phyloP scores from a whole-genome alignment of 1,284 basidiomycete species.

The Leucoagaricus sp. region DNA sequence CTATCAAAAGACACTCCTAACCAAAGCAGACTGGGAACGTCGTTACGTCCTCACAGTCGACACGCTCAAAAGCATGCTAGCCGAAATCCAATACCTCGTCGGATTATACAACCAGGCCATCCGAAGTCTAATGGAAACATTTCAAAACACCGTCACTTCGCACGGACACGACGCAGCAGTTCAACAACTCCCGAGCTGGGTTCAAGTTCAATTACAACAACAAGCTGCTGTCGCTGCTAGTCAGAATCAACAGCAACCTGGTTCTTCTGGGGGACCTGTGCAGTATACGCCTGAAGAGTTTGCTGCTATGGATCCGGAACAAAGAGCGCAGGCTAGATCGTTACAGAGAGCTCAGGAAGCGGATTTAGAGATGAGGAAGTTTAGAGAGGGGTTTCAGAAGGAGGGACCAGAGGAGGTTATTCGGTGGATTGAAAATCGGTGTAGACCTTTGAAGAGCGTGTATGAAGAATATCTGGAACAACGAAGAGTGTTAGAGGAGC shows the following conservation, averaged over 20 bases:
- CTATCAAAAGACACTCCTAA: constrained; percentile 12
- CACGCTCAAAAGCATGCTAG: constrained; percentile 13
- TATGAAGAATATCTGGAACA: constrained; percentile 14
- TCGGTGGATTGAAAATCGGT: constrained; percentile 13
- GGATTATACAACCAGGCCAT: constrained; percentile 14
- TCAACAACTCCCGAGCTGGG: constrained; percentile 15
- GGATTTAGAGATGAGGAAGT: constrained; percentile 9
- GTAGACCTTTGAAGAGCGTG: constrained; percentile 8
- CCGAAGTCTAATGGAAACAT: constrained; percentile 11
- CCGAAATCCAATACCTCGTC: constrained; percentile 15
- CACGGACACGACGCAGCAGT: constrained; percentile 13
- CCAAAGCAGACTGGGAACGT: constrained; percentile 14
- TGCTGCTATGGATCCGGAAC: constrained; percentile 6
- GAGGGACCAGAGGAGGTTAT: constrained; percentile 13
- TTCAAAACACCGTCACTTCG: constrained; percentile 7
- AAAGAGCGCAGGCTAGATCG: constrained; percentile 6
- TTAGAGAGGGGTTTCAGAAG: constrained; percentile 7
- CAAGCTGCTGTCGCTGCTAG: constrained; percentile 4
- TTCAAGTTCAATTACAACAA: constrained; percentile 14
- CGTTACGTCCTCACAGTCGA: constrained; percentile 14
- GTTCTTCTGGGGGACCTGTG: too few relatives aligned
- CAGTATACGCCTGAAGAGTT: constrained; percentile 8
- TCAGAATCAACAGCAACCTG: constrained; percentile 1
- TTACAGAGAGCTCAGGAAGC: constrained; percentile 12
- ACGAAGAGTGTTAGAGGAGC: constrained; percentile 6